Conservation (phyloP, 2,329 filamentous ascomycete genomes). For the Huntiella omanensis region DNA sequence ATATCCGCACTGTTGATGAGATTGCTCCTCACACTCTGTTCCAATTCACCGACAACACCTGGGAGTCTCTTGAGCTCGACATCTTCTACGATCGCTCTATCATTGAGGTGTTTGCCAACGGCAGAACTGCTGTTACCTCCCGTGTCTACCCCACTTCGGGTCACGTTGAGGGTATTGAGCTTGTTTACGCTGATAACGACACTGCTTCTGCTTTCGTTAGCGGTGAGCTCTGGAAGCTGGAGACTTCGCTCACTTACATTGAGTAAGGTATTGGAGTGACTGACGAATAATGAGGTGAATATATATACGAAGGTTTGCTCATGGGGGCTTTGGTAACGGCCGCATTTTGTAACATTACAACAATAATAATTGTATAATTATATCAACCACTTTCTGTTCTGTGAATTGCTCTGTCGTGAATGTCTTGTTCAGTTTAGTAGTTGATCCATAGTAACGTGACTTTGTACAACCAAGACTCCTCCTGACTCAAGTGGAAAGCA, state of each 20-base stretch:
- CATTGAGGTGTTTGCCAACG: constrained; percentile 14
- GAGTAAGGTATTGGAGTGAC: not conserved
- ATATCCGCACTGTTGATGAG: constrained; percentile 7
- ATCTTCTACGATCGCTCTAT: constrained; percentile 14
- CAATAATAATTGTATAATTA: not conserved
- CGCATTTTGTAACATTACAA: not conserved
- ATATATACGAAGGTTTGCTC: not conserved
- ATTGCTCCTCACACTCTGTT: constrained; percentile 11
- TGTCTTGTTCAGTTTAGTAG: too few relatives aligned
- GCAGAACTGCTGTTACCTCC: constrained; percentile 14
- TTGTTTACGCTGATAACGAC: constrained; percentile 11
- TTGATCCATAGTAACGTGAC: too few relatives aligned
- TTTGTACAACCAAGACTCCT: too few relatives aligned
- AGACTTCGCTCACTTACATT: constrained; percentile 4
- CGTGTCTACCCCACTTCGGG: constrained; percentile 13
- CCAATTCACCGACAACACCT: constrained; percentile 4
- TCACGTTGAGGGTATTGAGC: constrained; percentile 9
- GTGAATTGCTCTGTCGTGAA: too few relatives aligned
- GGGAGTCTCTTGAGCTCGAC: constrained; percentile 13
- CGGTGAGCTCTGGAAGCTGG: constrained; percentile 8
- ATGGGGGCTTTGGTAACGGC: not conserved
- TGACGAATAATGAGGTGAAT: not conserved
- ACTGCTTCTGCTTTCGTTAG: constrained; percentile 5
- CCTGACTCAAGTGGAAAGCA: too few relatives aligned
- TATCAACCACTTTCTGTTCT: too few relatives aligned